Evolutionary conservation across 2,329 filamentous ascomycete species (phyloP).

Genomic region (Ceratocystis huliohia): DNA sequence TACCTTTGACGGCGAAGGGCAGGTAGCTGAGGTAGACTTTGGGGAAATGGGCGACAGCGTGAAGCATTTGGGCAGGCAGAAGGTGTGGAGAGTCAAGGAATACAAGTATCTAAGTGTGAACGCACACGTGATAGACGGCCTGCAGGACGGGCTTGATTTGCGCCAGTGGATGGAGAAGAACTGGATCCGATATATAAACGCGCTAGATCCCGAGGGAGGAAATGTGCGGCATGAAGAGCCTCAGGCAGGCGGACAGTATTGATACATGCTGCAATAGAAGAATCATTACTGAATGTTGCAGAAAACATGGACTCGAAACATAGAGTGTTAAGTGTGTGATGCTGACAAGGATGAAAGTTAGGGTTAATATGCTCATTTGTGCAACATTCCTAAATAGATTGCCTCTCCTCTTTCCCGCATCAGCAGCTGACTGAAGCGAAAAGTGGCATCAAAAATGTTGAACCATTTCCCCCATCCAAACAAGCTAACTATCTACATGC

Average conservation of each 20-base stretch:
- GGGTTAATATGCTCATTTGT: not conserved
- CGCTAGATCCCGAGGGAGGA: slow-evolving; percentile 18
- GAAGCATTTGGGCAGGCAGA: slow-evolving; percentile 9
- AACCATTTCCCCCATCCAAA: not conserved
- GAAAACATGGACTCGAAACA: not conserved
- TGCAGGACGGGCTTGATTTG: slow-evolving; percentile 21
- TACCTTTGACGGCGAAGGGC: slow-evolving; percentile 23
- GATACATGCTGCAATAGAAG: not conserved
- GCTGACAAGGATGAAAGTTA: not conserved
- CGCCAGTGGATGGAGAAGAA: slow-evolving; percentile 21
- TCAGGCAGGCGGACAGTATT: slow-evolving; percentile 22
- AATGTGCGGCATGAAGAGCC: slow-evolving; percentile 20
- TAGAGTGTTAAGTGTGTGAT: not conserved
- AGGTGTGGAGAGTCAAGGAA: slow-evolving; percentile 18
- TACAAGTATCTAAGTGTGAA: slow-evolving; percentile 19
- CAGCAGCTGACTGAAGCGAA: not conserved
- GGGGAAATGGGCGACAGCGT: slow-evolving; percentile 13
- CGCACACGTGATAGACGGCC: slow-evolving; percentile 19
- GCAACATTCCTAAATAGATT: not conserved
- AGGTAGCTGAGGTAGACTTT: slow-evolving; percentile 16
- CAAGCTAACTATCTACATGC: not conserved
- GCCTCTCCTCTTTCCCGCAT: not conserved
- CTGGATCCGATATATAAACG: slow-evolving; percentile 21
- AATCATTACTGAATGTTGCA: not conserved
- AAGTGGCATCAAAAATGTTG: not conserved